These are phyloP conservation scores for Starmerella cellae DNA, from an alignment of 805 yeast species.

Conservation along the genomic window DNA sequence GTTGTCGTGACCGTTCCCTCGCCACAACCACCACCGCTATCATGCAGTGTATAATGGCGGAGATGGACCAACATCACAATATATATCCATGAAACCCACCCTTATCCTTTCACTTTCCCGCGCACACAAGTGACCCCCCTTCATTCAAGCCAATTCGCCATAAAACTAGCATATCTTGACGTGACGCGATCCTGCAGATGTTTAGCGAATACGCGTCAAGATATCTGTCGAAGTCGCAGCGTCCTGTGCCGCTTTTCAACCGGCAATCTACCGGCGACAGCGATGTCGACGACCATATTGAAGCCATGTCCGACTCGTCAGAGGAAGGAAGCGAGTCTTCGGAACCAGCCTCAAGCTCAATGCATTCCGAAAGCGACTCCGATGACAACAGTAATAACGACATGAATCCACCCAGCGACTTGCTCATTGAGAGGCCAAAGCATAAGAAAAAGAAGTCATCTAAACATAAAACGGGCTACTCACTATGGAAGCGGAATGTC, in stretches of 20 bases:
- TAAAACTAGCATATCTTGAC: too few relatives aligned
- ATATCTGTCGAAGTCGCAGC: conserved; percentile 27
- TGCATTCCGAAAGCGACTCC: conserved; percentile 7
- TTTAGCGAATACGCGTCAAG: conserved; percentile 27
- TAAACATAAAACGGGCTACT: conserved; percentile 10
- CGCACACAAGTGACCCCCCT: too few relatives aligned
- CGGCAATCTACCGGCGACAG: conserved; percentile 14
- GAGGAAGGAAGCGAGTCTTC: conserved; percentile 9
- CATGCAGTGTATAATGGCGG: too few relatives aligned
- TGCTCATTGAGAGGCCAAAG: conserved; percentile 21
- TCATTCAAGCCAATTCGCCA: too few relatives aligned
- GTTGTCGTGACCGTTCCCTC: too few relatives aligned
- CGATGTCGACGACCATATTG: conserved; percentile 21
- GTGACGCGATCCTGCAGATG: conserved; percentile 7
- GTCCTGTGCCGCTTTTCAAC: conserved; percentile 24
- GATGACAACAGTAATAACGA: neutral
- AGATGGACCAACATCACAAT: too few relatives aligned
- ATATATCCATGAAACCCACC: too few relatives aligned
- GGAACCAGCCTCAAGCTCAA: conserved; percentile 10
- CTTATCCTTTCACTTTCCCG: too few relatives aligned
- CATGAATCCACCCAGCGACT: conserved; percentile 25
- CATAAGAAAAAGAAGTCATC: neutral
- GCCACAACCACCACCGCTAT: too few relatives aligned
- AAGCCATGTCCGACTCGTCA: conserved; percentile 13
- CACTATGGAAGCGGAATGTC: conserved; percentile 12